These are phyloP conservation scores for Nymphaea thermarum DNA, from an alignment of 164 flowering plant species.

Conservation along the genomic window DNA sequence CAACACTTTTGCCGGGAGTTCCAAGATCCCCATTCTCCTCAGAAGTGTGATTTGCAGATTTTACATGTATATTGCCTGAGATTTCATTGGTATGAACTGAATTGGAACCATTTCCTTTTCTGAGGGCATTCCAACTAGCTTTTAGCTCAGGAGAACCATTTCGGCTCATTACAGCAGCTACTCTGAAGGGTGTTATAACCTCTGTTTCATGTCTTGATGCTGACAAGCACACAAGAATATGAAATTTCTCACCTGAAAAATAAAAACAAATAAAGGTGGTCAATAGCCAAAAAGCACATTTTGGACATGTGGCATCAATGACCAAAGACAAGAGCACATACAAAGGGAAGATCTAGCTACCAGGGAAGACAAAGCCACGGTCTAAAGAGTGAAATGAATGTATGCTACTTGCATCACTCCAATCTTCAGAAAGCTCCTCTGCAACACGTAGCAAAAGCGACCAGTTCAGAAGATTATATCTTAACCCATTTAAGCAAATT, in stretches of 20 bases:
- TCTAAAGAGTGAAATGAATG: constrained; percentile 52
- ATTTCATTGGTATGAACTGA: constrained; percentile 1
- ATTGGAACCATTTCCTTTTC: constrained; percentile 12
- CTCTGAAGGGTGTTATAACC: constrained; percentile 85
- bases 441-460: constrained; percentile 10
- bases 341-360: constrained; percentile 22
- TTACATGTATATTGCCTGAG: too few relatives aligned
- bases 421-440: constrained; percentile 72
- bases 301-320: background rate
- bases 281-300: background rate
- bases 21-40: constrained; percentile 27
- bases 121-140: constrained; percentile 30
- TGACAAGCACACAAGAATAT: constrained; percentile 78
- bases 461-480: constrained; percentile 1
- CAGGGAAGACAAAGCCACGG: constrained; percentile 90
- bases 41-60: constrained; percentile 16
- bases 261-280: background rate
- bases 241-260: constrained; percentile 79
- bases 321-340: constrained; percentile 1
- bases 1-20: background rate
- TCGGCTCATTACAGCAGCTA: constrained; percentile 83
- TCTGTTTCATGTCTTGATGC: constrained; percentile 60
- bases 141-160: constrained; percentile 35
- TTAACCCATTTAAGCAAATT: background rate
- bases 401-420: constrained; percentile 61